These are phyloP conservation scores for Iris pallida DNA, from an alignment of 116 monocot genomes.

Conservation along the genomic window DNA sequence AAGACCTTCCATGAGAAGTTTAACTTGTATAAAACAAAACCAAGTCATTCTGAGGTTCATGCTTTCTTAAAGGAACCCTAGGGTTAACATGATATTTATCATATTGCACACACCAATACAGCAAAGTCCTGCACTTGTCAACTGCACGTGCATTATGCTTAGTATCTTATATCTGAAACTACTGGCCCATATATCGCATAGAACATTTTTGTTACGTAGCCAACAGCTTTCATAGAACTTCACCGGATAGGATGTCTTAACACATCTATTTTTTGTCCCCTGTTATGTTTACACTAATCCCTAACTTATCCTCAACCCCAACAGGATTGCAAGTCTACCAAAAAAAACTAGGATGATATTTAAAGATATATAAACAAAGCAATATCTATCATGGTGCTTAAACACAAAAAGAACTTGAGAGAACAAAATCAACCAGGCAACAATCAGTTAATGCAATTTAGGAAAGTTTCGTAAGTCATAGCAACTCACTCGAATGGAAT, in stretches of 20 bases:
- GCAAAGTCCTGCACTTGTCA: neutral
- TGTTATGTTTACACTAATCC: neutral
- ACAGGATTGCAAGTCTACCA: neutral
- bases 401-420: neutral
- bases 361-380: neutral
- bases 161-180: too few species aligned
- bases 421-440: neutral
- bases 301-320: neutral
- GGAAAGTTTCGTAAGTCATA: neutral
- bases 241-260: neutral
- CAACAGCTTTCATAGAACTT: too few species aligned
- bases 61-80: too few species aligned
- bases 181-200: too few species aligned
- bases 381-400: neutral
- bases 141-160: neutral
- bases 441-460: neutral
- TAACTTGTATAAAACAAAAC: too few species aligned
- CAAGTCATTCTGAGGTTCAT: too few species aligned
- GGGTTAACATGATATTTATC: too few species aligned
- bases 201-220: too few species aligned
- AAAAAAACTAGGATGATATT: neutral
- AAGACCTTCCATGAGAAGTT: too few species aligned
- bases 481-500: constrained; percentile 36
- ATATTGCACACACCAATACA: neutral
- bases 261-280: neutral